Evolutionary conservation across 2,329 filamentous ascomycete genomes (phyloP), one percentile per base, ranked within the genome.

Genomic region (Helminthosporium solani): DNA sequence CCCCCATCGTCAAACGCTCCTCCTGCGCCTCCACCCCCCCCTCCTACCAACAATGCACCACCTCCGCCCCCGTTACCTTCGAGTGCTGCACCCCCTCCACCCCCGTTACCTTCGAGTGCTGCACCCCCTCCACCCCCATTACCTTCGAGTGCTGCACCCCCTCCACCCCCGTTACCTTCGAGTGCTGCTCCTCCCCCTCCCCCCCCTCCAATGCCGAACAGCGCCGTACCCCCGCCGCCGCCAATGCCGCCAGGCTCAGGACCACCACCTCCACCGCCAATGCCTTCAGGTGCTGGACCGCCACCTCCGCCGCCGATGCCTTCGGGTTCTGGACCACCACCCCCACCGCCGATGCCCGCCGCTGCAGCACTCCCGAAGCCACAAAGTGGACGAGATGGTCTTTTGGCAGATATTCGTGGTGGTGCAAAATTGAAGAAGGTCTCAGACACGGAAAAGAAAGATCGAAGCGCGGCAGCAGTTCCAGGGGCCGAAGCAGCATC

Each of bases 401-500:
- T 89, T 64, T 74, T 87, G 55, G 85, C 83, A 35, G 82, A 86
- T 61, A 94, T 94, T 53, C 84, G 87, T 53, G 82, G 82, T 50
- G 80, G 75, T 19, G 75, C 83, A 19, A 63, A 64, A 18, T 77
- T 94, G 60, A 90, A 85, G 72, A 92, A 91, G 72, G 87, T 92
- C 25, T 83, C 87, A 53, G 79, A 83, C 50, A 72, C 62, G 50
- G 77, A 88, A 69, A 88, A 91, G 67, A 76, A 81, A 58, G 87
- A 91, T 70, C 79, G 87, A 53, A 90, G 86, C 70, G 78, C 60
- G 3, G 86, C 85, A 20, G 63, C 76, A 27, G 81, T 89, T 34
- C 76, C 78, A 38, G 83, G 82, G 14, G 16, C 43, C 19, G 68
- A 69, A 33, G 49, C 65, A 12, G 40, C 64, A 25, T 49, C 76